Base-by-base conservation (phyloP, 2,329 filamentous ascomycete genomes). In the Magnaporthales sp. region DNA sequence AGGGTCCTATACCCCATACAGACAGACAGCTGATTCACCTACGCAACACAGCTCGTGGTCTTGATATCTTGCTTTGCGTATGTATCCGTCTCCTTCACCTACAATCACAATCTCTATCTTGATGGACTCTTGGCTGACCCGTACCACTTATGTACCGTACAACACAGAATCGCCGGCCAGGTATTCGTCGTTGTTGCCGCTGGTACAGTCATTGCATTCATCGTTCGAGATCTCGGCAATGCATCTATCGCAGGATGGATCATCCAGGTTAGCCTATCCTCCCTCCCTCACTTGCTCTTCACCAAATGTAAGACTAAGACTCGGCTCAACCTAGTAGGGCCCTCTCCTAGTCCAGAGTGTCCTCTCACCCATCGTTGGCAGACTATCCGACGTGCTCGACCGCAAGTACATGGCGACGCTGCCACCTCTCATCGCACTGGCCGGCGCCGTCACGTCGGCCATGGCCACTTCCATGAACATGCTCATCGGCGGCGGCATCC, bases 271-370 rank as follows among this genome's bases (percentile, higher is more conserved):
- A 11, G 69, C 65, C 1, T 19, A 62, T 15, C 51, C 51, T 54
- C n/a, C 24, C 67, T 66, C 58, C n/a, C n/a, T n/a, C n/a, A n/a
- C n/a, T n/a, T n/a, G n/a, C n/a, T n/a, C n/a, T n/a, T n/a, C n/a
- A n/a, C n/a, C n/a, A n/a, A n/a, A n/a, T n/a, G n/a, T n/a, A n/a
- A n/a, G n/a, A n/a, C n/a, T n/a, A n/a, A n/a, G n/a, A n/a, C n/a
- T n/a, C n/a, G n/a, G n/a, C n/a, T n/a, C n/a, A n/a, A 62, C 13
- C 58, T 4, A 62, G 27, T 62, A 86, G 80, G 84, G 83, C 0
- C 84, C 84, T 0, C 76, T 87, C 0, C 78, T 86, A 10, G 85
- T 86, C 79, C 84, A 86, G n/a, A n/a, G 78, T 62, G 84, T 84
- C 2, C 76, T 86, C 1, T 85, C 83, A 1, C 84, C 84, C 3